These are phyloP conservation scores for Alternaria brassicicola DNA, from an alignment of 2,329 filamentous ascomycete species.

Conservation along the genomic window DNA sequence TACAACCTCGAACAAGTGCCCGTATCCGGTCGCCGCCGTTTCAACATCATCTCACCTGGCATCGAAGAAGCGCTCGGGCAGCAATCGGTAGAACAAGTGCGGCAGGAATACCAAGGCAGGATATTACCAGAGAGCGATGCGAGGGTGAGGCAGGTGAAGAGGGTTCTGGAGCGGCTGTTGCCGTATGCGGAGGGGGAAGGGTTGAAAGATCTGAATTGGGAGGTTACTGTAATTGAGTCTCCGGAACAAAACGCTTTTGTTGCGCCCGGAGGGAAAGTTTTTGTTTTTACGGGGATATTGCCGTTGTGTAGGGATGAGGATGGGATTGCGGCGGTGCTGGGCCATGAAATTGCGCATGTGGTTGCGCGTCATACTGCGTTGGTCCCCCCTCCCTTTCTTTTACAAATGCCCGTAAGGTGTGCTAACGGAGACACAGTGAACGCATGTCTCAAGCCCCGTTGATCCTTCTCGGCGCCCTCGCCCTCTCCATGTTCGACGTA, in stretches of 20 bases:
- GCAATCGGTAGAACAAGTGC: constrained; percentile 62
- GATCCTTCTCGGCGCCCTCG: constrained; percentile 47
- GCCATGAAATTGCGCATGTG: constrained; percentile 81
- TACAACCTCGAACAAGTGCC: constrained; percentile 75
- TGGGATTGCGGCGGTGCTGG: constrained; percentile 74
- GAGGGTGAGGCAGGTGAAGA: constrained; percentile 62
- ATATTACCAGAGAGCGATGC: constrained; percentile 67
- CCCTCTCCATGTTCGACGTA: constrained; percentile 50
- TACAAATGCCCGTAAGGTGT: too few species aligned
- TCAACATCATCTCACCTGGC: constrained; percentile 69
- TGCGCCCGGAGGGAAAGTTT: constrained; percentile 77
- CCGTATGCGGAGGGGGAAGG: constrained; percentile 64
- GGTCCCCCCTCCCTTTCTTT: constrained; percentile 1
- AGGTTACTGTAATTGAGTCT: constrained; percentile 76
- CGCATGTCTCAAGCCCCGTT: constrained; percentile 57
- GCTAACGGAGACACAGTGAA: constrained; percentile 54
- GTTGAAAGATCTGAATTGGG: constrained; percentile 62
- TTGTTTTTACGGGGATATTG: constrained; percentile 76
- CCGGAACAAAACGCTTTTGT: constrained; percentile 76
- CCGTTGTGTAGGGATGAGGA: constrained; percentile 70
- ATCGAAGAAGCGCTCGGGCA: constrained; percentile 61
- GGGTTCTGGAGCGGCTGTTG: constrained; percentile 70
- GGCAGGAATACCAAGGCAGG: constrained; percentile 59
- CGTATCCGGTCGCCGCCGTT: constrained; percentile 71
- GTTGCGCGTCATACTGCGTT: constrained; percentile 48